These are phyloP conservation scores for Metschnikowia lunata DNA, from an alignment of 805 yeast species.

Conservation along the genomic window DNA sequence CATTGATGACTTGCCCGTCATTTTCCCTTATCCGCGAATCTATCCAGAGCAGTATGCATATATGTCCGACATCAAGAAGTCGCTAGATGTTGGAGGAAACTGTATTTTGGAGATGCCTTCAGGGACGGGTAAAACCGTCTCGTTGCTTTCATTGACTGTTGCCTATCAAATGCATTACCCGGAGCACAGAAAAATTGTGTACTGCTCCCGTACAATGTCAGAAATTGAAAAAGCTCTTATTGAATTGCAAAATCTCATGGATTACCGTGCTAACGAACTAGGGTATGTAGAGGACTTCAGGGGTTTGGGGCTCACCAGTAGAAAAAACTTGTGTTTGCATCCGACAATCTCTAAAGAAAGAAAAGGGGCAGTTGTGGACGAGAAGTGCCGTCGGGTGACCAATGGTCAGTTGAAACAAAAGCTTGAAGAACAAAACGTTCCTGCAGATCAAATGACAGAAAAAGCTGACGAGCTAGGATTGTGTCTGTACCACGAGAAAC, in stretches of 20 bases:
- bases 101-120: slow-evolving; percentile 99
- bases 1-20: slow-evolving; percentile 92
- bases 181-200: slow-evolving; percentile 88
- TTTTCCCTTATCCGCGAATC: slow-evolving; percentile 93
- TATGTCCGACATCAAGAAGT: slow-evolving; percentile 92
- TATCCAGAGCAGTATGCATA: slow-evolving; percentile 98
- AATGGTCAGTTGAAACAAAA: slow-evolving; percentile 79
- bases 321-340: slow-evolving; percentile 91
- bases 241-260: slow-evolving; percentile 86
- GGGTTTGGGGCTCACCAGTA: slow-evolving; percentile 88
- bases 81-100: slow-evolving; percentile 94
- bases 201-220: slow-evolving; percentile 99
- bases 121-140: slow-evolving; percentile 97
- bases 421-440: slow-evolving; percentile 45
- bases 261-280: slow-evolving; percentile 72
- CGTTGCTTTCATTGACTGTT: slow-evolving; percentile 83
- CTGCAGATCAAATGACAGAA: slow-evolving; percentile 46
- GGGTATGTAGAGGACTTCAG: slow-evolving; percentile 88
- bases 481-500: slow-evolving; percentile 88
- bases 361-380: slow-evolving; percentile 92
- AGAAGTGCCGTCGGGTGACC: slow-evolving; percentile 90
- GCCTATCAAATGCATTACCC: slow-evolving; percentile 96
- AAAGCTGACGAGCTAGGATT: slow-evolving; percentile 36
- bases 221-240: slow-evolving; percentile 96
- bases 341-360: slow-evolving; percentile 83